Evolutionary conservation across 2,329 filamentous ascomycete species (phyloP).

Genomic region (Colletotrichum cereale): DNA sequence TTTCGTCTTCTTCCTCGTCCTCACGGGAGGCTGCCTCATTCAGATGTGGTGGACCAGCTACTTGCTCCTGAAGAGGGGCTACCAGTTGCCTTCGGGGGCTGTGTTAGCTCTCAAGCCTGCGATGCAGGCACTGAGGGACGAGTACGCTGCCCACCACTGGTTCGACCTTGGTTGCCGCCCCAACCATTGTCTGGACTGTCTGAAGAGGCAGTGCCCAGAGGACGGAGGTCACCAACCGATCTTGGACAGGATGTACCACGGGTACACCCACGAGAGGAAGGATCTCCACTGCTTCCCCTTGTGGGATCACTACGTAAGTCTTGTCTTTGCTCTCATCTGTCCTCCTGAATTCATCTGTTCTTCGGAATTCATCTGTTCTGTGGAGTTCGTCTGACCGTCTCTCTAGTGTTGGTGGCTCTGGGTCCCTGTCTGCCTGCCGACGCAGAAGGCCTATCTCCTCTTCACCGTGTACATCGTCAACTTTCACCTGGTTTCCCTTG

Average conservation of each 20-base stretch:
- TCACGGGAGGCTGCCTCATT: background rate
- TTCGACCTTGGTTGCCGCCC: background rate
- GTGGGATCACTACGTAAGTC: constrained; percentile 8
- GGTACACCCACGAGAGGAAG: background rate
- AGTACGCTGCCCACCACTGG: background rate
- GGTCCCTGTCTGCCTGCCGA: background rate
- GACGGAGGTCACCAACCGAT: background rate
- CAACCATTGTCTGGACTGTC: background rate
- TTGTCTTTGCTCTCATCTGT: background rate
- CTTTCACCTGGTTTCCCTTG: background rate
- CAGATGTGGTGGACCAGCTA: background rate
- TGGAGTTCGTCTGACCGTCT: background rate
- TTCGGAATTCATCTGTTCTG: too few species aligned
- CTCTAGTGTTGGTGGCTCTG: constrained; percentile 9
- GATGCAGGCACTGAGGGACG: background rate
- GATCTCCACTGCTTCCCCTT: background rate
- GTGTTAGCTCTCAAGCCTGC: background rate
- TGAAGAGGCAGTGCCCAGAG: background rate
- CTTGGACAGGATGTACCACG: constrained; percentile 1
- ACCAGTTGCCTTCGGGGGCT: background rate
- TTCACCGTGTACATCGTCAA: background rate
- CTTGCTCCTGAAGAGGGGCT: background rate
- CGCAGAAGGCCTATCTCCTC: background rate
- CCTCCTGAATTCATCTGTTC: too few species aligned
- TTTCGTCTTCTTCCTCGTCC: background rate